Evolutionary conservation across 352 stramenopile genomes (phyloP).

Genomic region (Pythium dissimile): DNA sequence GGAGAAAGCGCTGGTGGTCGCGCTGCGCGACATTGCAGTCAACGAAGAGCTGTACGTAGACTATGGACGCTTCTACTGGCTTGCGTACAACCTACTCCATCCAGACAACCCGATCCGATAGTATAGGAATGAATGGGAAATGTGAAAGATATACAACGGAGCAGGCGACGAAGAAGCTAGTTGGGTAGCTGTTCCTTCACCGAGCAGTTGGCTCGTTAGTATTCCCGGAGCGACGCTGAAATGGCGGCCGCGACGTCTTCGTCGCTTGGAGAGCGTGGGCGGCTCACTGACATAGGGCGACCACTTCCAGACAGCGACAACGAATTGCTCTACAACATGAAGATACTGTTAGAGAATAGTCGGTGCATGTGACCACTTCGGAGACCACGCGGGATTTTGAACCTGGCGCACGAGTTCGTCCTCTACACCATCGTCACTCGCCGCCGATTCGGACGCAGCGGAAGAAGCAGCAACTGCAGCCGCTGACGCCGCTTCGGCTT

Average conservation of each 20-base stretch:
- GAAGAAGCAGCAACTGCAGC: constrained; percentile 6
- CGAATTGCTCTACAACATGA: constrained; percentile 14
- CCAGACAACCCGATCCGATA: constrained; percentile 51
- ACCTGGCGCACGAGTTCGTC: constrained; percentile 46
- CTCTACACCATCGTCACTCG: constrained; percentile 29
- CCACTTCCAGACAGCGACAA: constrained; percentile 42
- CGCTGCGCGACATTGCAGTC: constrained; percentile 46
- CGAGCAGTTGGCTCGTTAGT: constrained; percentile 22
- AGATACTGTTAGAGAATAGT: too few species aligned
- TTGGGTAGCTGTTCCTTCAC: background rate
- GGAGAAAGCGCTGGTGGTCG: constrained; percentile 51
- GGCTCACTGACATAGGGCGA: constrained; percentile 22
- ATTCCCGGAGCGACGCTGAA: constrained; percentile 58
- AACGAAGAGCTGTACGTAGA: constrained; percentile 78
- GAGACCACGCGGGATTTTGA: too few species aligned
- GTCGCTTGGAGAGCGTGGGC: constrained; percentile 37
- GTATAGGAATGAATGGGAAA: background rate
- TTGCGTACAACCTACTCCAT: constrained; percentile 72
- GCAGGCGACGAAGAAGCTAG: background rate
- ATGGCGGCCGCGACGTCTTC: constrained; percentile 66
- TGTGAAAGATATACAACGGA: too few species aligned
- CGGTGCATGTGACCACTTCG: too few species aligned
- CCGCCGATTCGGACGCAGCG: background rate
- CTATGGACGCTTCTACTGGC: constrained; percentile 83
- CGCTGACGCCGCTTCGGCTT: constrained; percentile 9